A percentile compares a stretch with the other conserved stretches of the same genome.
Evolutionary conservation across 1,139 yeast species (phyloP).

Genomic region (Debaryomycetaceae sp.): DNA sequence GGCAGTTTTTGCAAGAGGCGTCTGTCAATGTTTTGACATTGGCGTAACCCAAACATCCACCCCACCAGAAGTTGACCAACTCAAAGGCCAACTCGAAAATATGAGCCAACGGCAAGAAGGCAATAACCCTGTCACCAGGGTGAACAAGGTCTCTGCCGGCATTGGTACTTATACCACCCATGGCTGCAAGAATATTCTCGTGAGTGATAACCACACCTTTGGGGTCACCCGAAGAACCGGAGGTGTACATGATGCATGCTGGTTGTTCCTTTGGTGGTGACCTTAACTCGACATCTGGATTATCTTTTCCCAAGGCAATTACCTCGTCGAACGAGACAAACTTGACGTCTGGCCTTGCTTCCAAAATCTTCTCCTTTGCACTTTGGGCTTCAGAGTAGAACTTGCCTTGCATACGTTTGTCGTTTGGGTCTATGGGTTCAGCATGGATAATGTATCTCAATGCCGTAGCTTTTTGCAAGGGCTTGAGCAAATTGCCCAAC

Average conservation of each 20-base stretch:
- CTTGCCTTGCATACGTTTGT: constrained; percentile 62
- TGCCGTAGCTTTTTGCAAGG: constrained; percentile 61
- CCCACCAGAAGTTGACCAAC: constrained; percentile 80
- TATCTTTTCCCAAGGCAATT: constrained; percentile 55
- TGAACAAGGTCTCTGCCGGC: constrained; percentile 54
- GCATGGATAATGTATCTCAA: constrained; percentile 71
- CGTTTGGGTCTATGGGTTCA: constrained; percentile 58
- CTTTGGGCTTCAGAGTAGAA: constrained; percentile 52
- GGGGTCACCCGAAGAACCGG: constrained; percentile 97
- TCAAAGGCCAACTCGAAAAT: constrained; percentile 92
- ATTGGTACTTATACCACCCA: constrained; percentile 74
- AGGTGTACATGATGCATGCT: constrained; percentile 95
- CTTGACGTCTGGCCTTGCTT: constrained; percentile 72
- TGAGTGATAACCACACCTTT: constrained; percentile 92
- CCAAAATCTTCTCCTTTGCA: constrained; percentile 57
- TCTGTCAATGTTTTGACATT: constrained; percentile 89
- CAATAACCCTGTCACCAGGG: constrained; percentile 66
- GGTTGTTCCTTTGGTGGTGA: constrained; percentile 72
- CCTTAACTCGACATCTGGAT: constrained; percentile 29
- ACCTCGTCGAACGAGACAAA: constrained; percentile 67
- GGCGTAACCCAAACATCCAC: constrained; percentile 86
- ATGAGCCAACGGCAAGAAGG: constrained; percentile 94
- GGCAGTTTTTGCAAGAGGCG: constrained; percentile 75
- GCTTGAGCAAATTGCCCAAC: constrained; percentile 62
- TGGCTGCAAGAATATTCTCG: constrained; percentile 73